Base-by-base conservation (phyloP, 73 alveolate genomes). In the Paramecium pentaurelia region DNA sequence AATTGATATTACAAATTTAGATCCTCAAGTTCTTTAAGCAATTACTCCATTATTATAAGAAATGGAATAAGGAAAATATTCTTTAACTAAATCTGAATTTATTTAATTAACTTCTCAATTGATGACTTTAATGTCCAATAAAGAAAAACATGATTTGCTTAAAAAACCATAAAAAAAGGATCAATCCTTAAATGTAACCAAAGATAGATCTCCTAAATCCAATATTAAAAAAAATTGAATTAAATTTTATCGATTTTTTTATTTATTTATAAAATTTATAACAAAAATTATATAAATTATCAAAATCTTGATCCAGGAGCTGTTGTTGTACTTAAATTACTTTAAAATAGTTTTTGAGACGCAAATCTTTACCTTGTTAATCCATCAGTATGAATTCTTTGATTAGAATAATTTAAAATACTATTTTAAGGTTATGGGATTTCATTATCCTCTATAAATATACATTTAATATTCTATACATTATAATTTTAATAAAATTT, bases 81-180 rank as follows among this genome's bases (percentile, higher is more conserved):
- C 58, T 2, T 12, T 80, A 3, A 18, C 10, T 45, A 42, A 80
- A 28, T 22, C 36, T 8, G 71, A 80, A 25, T 80, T 80, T 47
- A 47, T 80, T 0, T 0, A 80, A 25, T 44, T 44, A 27, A 27
- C 75, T 12, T 11, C 36, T 27, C 14, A 42, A 14, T 18, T 80
- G 38, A 28, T 80, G 75, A 25, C 18, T 16, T 27, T 18, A 12
- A 38, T 80, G 45, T 45, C 91, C 3, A 80, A 45, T 4, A 42
- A 42, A 45, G 91, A 80, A 36, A 80, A 80, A 47, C 91, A 80
- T 80, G 91, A 80, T 14, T 80, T 80, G 30, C 16, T 80, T 9
- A 80, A 64, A 12, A 64, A 64, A 64, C 49, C 42, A 1, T 32
- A 64, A 32, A 64, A 28, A 14, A 64, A 64, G 12, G 47, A 64